Percentiles rank a stretch among this genome's conserved stretches.
Conservation (phyloP, 306 rosid genomes). For the Hylodesmum podocarpum region DNA sequence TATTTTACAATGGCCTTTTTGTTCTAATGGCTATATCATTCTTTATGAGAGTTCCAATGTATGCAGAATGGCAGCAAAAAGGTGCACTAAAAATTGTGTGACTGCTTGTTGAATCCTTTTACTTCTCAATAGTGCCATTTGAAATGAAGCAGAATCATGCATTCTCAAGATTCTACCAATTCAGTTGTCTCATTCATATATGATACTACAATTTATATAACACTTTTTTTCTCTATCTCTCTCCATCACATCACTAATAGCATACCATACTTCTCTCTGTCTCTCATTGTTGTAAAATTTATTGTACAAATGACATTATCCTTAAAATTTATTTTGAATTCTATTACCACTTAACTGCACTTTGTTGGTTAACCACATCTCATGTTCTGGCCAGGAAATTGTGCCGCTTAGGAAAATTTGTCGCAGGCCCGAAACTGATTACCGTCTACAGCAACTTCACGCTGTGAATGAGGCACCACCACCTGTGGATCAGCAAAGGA, state of each 20-base stretch:
- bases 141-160: neutral
- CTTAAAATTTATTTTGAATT: neutral
- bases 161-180: too few species aligned
- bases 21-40: slow-evolving; percentile 1
- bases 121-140: slow-evolving; percentile 1
- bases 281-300: too few species aligned
- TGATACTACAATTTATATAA: too few species aligned
- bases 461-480: slow-evolving; percentile 66
- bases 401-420: slow-evolving; percentile 93
- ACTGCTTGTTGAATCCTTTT: slow-evolving; percentile 8
- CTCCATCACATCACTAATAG: too few species aligned
- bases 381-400: slow-evolving; percentile 65
- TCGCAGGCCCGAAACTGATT: slow-evolving; percentile 92
- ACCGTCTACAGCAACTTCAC: slow-evolving; percentile 89
- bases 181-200: too few species aligned
- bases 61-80: slow-evolving; percentile 22
- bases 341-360: neutral
- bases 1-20: neutral
- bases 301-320: too few species aligned
- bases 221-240: too few species aligned
- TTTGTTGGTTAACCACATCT: neutral
- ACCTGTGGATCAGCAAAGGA: slow-evolving; percentile 60
- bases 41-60: neutral
- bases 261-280: too few species aligned
- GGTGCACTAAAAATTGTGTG: neutral